Evolutionary conservation across 73 alveolate genomes (phyloP).

Genomic region (Breviolum minutum): DNA sequence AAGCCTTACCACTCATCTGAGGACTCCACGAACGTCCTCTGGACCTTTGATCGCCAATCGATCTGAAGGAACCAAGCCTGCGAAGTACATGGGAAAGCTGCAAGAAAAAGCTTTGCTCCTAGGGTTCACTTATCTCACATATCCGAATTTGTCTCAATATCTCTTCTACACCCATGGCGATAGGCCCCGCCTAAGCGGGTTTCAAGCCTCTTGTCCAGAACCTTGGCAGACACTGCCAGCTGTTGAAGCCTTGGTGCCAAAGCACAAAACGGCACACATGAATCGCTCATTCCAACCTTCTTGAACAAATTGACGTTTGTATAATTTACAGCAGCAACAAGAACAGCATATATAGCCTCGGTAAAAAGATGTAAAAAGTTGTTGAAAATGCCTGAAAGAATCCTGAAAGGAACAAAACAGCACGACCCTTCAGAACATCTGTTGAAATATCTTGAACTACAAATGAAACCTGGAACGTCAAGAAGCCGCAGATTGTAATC

Average conservation of each 20-base stretch:
- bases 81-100: not conserved
- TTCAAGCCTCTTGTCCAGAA: slow-evolving; percentile 37
- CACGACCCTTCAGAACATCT: not conserved
- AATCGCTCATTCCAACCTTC: not conserved
- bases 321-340: too few relatives aligned
- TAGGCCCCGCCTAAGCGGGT: slow-evolving; percentile 45
- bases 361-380: too few relatives aligned
- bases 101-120: not conserved
- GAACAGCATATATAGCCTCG: too few relatives aligned
- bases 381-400: too few relatives aligned
- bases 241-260: slow-evolving; percentile 40
- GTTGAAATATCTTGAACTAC: not conserved
- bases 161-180: not conserved
- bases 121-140: too few relatives aligned
- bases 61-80: not conserved
- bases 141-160: not conserved
- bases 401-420: not conserved
- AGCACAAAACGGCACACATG: not conserved
- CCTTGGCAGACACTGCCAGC: slow-evolving; percentile 39
- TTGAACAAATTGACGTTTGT: too few relatives aligned
- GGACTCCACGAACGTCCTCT: not conserved
- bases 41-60: not conserved
- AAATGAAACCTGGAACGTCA: not conserved
- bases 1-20: not conserved
- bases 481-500: slow-evolving; percentile 44